Conservation (phyloP, 805 yeast species). For the Torulaspora delbrueckii region DNA sequence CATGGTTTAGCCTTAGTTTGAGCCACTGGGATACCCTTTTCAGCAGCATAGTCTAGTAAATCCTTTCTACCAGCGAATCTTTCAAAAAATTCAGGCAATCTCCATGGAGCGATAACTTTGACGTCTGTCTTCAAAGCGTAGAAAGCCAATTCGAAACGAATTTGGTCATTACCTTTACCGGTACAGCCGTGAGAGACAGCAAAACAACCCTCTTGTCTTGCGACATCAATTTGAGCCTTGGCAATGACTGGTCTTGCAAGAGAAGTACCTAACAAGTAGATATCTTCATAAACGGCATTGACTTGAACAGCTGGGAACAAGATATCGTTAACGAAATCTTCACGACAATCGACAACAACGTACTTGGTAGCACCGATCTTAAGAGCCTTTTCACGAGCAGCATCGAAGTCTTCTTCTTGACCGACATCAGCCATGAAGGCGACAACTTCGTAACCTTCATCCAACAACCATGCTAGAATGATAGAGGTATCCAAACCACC, state of each 20-base stretch:
- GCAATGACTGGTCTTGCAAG: conserved; percentile 99
- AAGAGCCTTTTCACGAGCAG: conserved; percentile 92
- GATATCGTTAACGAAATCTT: conserved; percentile 89
- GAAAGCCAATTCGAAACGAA: conserved; percentile 93
- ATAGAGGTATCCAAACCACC: conserved; percentile 99
- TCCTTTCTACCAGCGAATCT: conserved; percentile 98
- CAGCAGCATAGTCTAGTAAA: conserved; percentile 86
- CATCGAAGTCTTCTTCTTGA: conserved; percentile 98
- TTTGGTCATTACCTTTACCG: conserved; percentile 99
- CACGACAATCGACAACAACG: conserved; percentile 89
- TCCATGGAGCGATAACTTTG: conserved; percentile 97
- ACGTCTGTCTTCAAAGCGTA: conserved; percentile 98
- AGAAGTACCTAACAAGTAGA: conserved; percentile 93
- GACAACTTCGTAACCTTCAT: conserved; percentile 95
- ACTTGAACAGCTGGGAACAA: conserved; percentile 94
- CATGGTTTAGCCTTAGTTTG: conserved; percentile 99
- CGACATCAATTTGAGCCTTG: conserved; percentile 94
- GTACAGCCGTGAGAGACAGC: conserved; percentile 99
- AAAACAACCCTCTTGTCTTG: conserved; percentile 95
- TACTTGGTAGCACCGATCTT: conserved; percentile 96
- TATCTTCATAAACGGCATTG: conserved; percentile 97
- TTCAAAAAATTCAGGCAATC: conserved; percentile 90
- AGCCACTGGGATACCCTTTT: conserved; percentile 86
- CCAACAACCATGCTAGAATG: conserved; percentile 96
- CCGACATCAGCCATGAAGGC: conserved; percentile 99